Evolutionary conservation across 495 filamentous ascomycete species (phyloP).

Genomic region (Penicillium bialowiezense): DNA sequence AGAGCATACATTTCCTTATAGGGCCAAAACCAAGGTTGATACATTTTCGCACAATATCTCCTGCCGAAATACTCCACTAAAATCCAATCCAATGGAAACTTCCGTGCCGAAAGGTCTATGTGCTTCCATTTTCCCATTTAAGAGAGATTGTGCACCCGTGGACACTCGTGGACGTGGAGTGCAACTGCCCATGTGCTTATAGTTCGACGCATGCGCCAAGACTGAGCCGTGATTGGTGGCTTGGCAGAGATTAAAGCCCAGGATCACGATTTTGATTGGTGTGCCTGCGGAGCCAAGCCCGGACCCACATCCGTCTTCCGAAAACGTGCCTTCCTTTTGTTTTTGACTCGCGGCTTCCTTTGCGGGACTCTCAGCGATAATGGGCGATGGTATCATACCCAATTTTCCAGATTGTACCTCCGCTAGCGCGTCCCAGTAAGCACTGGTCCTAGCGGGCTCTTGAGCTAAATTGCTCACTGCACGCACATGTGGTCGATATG

Average conservation of each 20-base stretch:
- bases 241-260: not conserved
- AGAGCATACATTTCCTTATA: too few relatives aligned
- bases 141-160: not conserved
- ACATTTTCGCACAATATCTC: too few relatives aligned
- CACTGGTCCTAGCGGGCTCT: not conserved
- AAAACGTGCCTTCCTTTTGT: not conserved
- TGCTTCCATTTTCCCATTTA: not conserved
- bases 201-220: constrained; percentile 2
- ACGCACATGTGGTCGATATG: not conserved
- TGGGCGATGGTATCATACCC: not conserved
- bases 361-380: too few relatives aligned
- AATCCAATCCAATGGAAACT: too few relatives aligned
- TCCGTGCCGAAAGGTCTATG: too few relatives aligned
- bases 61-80: too few relatives aligned
- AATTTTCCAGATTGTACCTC: not conserved
- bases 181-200: not conserved
- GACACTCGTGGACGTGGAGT: too few relatives aligned
- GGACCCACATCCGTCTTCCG: not conserved
- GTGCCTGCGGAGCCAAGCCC: not conserved
- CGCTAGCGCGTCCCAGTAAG: not conserved
- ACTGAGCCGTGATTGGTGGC: not conserved
- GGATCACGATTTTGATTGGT: not conserved
- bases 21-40: too few relatives aligned
- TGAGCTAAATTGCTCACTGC: not conserved
- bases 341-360: not conserved